Evolutionary conservation across 192 early-diverging fungal species (phyloP), one percentile per base, ranked within the genome.

Genomic region (Coemansia furcata): DNA sequence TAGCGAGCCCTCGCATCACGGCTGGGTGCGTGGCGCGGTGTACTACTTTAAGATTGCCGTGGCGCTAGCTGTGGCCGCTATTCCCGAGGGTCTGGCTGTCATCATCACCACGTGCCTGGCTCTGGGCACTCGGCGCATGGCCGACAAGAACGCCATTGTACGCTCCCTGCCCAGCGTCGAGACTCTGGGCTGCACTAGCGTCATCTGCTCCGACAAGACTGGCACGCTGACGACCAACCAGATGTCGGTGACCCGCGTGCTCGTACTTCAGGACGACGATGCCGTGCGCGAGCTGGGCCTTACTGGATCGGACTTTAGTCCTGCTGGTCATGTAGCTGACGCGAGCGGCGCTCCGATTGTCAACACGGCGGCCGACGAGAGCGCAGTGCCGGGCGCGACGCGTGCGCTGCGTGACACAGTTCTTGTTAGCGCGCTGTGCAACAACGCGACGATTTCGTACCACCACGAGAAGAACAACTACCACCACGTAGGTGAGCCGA

Each of bases 1-100:
- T 74, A 87, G 80, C 77, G 96, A 99, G 73, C 87, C 90, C 21
- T 77, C 89, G 42, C 91, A 92, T 80, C 87, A 91, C 67, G 94
- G 93, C 37, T 99, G 95, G 96, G 64, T 98, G 64, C 89, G 91
- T 69, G 96, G 98, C 62, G 95, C 95, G 54, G 84, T 99, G 60
- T 98, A 98, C 84, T 98, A 98, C 85, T 99, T 99, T 83, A 98
- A 98, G 84, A 98, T 98, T 49, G 98, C 96, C 29, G 96, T 99
- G 57, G 96, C 98, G 2, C 85, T 99, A 60, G 98, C 96, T 37
- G 96, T 99, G 26, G 96, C 98, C 59, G 96, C 96, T 44, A 99
- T 99, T 75, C 98, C 98, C 67, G 98, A 99, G 86, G 98, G 98
- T 62, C 85, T 99, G 36, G 92, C 94, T n/a, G 98, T 94, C 39